Conservation (phyloP, 495 filamentous ascomycete genomes). For the Penicillium simplicissimum region DNA sequence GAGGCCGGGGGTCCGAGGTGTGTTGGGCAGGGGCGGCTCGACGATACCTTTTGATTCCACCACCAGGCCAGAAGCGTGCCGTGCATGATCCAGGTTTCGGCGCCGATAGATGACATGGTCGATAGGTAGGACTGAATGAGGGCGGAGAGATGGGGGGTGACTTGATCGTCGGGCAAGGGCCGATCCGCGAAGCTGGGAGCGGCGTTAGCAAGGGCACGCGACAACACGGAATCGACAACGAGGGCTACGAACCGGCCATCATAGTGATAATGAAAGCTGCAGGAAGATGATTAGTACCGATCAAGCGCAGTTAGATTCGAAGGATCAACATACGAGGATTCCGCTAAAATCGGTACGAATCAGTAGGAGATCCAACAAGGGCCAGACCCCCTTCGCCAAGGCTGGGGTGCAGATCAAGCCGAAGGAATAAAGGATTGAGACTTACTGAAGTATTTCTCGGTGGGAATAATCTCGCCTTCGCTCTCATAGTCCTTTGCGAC, state of each 20-base stretch:
- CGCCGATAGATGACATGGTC: slow-evolving; percentile 56
- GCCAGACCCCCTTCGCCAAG: neutral
- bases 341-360: slow-evolving; percentile 38
- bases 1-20: neutral
- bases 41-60: slow-evolving; percentile 57
- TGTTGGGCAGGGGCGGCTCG: slow-evolving; percentile 4
- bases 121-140: slow-evolving; percentile 57
- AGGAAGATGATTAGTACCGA: slow-evolving; percentile 1
- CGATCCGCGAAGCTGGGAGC: slow-evolving; percentile 49
- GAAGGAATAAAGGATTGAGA: slow-evolving; percentile 12
- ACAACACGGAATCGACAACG: neutral
- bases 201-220: slow-evolving; percentile 16
- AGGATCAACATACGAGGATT: slow-evolving; percentile 51
- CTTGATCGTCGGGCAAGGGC: slow-evolving; percentile 49
- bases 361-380: slow-evolving; percentile 8
- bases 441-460: slow-evolving; percentile 63
- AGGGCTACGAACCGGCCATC: slow-evolving; percentile 53
- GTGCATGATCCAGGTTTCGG: slow-evolving; percentile 66
- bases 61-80: slow-evolving; percentile 62
- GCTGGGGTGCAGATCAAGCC: neutral
- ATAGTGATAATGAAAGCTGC: slow-evolving; percentile 62
- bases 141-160: slow-evolving; percentile 46
- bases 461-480: slow-evolving; percentile 47
- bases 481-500: slow-evolving; percentile 51
- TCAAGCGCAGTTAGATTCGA: neutral